Conservation (phyloP, 1,139 yeast species). For the Zygoascus hellenicus region DNA sequence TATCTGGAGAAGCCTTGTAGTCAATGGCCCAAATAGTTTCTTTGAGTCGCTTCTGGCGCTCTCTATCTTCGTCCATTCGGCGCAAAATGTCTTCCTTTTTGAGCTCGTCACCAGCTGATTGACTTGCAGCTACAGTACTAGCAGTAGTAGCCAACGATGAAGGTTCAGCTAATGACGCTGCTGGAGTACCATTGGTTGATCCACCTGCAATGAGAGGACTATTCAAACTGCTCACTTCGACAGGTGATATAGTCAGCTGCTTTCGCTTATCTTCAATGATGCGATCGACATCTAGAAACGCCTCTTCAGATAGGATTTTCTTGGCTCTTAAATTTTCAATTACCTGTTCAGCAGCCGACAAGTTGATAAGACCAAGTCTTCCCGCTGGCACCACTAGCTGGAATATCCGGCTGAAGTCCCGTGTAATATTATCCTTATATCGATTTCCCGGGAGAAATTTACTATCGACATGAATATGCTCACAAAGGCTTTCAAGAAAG, state of each 20-base stretch:
- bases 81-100: constrained; percentile 50
- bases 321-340: constrained; percentile 21
- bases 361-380: constrained; percentile 43
- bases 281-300: neutral
- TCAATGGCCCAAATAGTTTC: constrained; percentile 70
- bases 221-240: neutral
- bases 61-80: constrained; percentile 84
- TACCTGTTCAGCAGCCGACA: constrained; percentile 34
- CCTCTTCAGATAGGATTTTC: constrained; percentile 13
- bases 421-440: constrained; percentile 32
- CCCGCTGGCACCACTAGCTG: constrained; percentile 47
- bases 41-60: constrained; percentile 70
- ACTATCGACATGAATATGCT: constrained; percentile 23
- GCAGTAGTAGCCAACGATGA: neutral
- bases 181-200: neutral
- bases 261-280: neutral
- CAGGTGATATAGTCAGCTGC: constrained; percentile 6
- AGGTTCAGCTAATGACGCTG: neutral
- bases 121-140: neutral
- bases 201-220: neutral
- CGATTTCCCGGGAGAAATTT: constrained; percentile 7
- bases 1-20: constrained; percentile 41
- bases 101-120: constrained; percentile 1
- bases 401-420: constrained; percentile 46
- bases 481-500: constrained; percentile 54